Percentiles rank a stretch among this genome's conserved stretches.
Evolutionary conservation across 2,329 filamentous ascomycete species (phyloP).

Genomic region (Penicillium sp.): DNA sequence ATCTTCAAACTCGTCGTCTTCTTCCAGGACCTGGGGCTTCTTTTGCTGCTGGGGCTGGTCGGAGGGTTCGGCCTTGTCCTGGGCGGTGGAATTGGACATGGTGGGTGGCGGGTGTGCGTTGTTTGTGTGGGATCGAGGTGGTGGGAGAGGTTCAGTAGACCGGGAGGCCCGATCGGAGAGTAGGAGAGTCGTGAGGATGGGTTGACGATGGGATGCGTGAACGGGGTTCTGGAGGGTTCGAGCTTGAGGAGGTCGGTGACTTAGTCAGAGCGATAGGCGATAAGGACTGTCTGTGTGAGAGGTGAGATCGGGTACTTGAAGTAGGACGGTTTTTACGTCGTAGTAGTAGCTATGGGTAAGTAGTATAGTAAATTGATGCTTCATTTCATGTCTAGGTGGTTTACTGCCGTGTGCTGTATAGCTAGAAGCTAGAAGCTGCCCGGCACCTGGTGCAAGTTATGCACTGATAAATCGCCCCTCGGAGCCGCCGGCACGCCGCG

Average conservation of each 20-base stretch:
- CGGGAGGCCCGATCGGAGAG: not conserved
- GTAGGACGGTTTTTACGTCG: too few species aligned
- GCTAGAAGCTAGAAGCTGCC: not conserved
- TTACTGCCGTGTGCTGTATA: not conserved
- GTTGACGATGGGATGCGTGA: conserved; percentile 5
- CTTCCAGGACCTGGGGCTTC: conserved; percentile 74
- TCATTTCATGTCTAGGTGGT: not conserved
- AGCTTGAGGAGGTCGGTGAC: conserved; percentile 11
- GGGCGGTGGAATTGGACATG: conserved; percentile 48
- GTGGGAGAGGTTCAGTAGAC: not conserved
- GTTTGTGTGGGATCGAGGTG: conserved; percentile 1
- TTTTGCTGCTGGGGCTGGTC: conserved; percentile 56
- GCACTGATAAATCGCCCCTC: conserved; percentile 2
- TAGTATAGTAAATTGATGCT: not conserved
- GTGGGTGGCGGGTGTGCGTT: conserved; percentile 16
- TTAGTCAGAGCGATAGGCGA: conserved; percentile 13
- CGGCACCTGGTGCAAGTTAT: not conserved
- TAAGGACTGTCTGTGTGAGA: not conserved
- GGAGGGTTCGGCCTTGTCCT: conserved; percentile 38
- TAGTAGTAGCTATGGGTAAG: not conserved
- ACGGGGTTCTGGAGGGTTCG: not conserved
- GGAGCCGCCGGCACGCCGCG: conserved; percentile 13
- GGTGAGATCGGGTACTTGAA: too few species aligned
- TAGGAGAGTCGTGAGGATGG: not conserved
- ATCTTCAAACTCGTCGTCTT: conserved; percentile 99